Conservation (phyloP, 169 alveolate species). For the Neospora caninum region DNA sequence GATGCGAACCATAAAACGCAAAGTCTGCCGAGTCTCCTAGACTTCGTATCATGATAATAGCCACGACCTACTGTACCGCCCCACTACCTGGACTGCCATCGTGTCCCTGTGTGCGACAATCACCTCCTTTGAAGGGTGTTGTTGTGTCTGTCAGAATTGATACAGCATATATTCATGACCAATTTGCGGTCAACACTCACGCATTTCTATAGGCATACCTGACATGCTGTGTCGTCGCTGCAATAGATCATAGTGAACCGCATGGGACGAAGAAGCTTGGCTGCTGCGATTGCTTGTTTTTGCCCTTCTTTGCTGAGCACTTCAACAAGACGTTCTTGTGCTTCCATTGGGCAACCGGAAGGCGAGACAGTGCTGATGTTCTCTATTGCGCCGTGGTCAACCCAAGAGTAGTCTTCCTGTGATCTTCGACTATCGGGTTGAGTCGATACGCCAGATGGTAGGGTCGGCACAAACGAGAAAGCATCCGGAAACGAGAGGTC, state of each 20-base stretch:
- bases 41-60: too few species aligned
- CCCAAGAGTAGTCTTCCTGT: background rate
- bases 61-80: too few species aligned
- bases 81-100: too few species aligned
- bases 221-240: conserved; percentile 3
- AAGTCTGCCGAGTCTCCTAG: too few species aligned
- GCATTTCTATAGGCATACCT: background rate
- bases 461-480: background rate
- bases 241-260: conserved; percentile 23
- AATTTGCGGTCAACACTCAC: too few species aligned
- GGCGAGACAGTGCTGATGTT: background rate
- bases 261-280: background rate
- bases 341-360: background rate
- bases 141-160: too few species aligned
- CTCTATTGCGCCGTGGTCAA: background rate
- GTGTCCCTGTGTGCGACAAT: too few species aligned
- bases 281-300: conserved; percentile 22
- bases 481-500: background rate
- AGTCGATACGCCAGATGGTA: background rate
- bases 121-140: too few species aligned
- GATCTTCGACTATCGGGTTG: background rate
- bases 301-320: background rate
- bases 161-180: too few species aligned
- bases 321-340: background rate
- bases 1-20: too few species aligned